phyloP scores from a whole-genome alignment of 257 asterid genomes.

The Parsonsia alboflavescens region DNA sequence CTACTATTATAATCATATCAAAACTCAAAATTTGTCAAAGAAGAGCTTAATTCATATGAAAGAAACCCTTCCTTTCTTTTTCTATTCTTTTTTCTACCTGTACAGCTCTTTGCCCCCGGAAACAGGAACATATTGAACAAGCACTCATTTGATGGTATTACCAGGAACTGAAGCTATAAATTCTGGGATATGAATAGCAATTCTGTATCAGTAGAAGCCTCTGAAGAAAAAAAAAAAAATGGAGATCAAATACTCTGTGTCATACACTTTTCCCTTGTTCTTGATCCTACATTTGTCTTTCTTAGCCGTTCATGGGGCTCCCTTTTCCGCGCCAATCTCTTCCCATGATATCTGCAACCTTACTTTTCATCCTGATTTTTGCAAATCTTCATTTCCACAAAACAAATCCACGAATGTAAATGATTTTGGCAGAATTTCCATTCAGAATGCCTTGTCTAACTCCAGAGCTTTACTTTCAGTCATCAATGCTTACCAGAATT shows the following conservation, averaged over 20 bases:
- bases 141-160: neutral
- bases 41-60: neutral
- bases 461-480: slow-evolving; percentile 8
- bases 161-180: neutral
- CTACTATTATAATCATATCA: neutral
- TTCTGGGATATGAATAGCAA: neutral
- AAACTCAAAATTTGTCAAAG: neutral
- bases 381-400: slow-evolving; percentile 14
- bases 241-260: neutral
- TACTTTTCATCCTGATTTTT: slow-evolving; percentile 24
- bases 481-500: slow-evolving; percentile 6
- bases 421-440: slow-evolving; percentile 21
- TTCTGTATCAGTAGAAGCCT: no score
- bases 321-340: slow-evolving; percentile 1
- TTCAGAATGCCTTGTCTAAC: slow-evolving; percentile 18
- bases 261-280: neutral
- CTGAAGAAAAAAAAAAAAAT: neutral
- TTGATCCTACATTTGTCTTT: neutral
- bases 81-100: neutral
- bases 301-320: slow-evolving; percentile 1
- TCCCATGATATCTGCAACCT: slow-evolving; percentile 22
- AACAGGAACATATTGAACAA: neutral
- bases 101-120: neutral
- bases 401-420: slow-evolving; percentile 21
- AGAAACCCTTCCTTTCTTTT: neutral